phyloP scores from a whole-genome alignment of 352 stramenopile genomes.

The Pythium dissotocum region DNA sequence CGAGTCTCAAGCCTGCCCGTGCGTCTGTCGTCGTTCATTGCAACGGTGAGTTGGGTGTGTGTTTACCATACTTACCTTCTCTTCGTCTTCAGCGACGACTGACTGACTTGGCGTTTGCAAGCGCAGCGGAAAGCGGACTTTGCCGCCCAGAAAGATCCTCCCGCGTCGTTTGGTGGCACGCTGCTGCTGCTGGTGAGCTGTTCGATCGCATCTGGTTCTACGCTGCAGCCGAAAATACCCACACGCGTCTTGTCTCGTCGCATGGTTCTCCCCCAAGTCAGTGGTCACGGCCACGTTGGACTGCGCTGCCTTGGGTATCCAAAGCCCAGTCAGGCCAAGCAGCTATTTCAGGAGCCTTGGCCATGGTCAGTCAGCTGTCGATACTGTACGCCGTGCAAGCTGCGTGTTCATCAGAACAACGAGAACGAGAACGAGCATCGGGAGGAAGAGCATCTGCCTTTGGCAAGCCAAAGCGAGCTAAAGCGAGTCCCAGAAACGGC shows the following conservation, averaged over 20 bases:
- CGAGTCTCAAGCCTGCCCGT: too few relatives aligned
- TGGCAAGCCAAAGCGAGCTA: neutral
- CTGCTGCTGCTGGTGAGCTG: neutral
- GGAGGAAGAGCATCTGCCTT: neutral
- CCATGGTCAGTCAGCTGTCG: neutral
- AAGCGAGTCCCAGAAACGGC: neutral
- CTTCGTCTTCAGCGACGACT: too few relatives aligned
- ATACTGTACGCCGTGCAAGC: neutral
- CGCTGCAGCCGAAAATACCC: neutral
- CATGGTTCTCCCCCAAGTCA: neutral
- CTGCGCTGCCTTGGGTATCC: neutral
- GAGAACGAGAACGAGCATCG: neutral
- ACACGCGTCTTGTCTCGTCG: slow-evolving; percentile 8
- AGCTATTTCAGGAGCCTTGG: neutral
- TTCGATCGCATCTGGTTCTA: neutral
- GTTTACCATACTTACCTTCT: neutral
- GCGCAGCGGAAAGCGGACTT: neutral
- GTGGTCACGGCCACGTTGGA: slow-evolving; percentile 9
- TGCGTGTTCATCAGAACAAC: neutral
- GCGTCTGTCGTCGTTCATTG: too few relatives aligned
- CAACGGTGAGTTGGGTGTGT: neutral
- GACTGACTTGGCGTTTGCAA: neutral
- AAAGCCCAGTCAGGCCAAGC: too few relatives aligned
- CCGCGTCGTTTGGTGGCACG: neutral
- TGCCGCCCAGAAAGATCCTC: neutral